Evolutionary conservation across 768 basidiomycete genomes (phyloP).

Genomic region (Pulveroboletus sp.): DNA sequence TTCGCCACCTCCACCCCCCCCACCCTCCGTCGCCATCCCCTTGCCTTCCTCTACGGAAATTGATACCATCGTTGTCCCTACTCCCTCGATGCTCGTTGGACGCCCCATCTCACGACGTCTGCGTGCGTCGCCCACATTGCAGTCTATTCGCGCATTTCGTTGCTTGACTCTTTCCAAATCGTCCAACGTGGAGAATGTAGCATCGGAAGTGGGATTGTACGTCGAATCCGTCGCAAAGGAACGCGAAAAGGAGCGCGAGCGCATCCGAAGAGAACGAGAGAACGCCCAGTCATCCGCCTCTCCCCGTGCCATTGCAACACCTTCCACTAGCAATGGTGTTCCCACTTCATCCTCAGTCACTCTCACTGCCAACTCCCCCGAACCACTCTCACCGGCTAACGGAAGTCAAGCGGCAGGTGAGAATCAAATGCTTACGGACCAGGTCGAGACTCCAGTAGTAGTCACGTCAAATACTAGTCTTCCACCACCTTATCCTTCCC

Average conservation of each 20-base stretch:
- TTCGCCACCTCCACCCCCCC: constrained; percentile 41
- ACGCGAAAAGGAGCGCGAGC: constrained; percentile 72
- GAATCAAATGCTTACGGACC: constrained; percentile 17
- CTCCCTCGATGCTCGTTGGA: constrained; percentile 11
- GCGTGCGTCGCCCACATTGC: constrained; percentile 36
- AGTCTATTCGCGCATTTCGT: constrained; percentile 42
- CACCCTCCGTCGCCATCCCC: constrained; percentile 29
- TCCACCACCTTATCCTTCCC: constrained; percentile 51
- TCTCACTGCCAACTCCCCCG: constrained; percentile 14
- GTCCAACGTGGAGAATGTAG: constrained; percentile 49
- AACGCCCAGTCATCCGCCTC: constrained; percentile 33
- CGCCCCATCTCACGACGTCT: constrained; percentile 33
- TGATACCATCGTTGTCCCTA: background rate
- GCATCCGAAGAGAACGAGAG: constrained; percentile 65
- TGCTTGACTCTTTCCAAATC: constrained; percentile 49
- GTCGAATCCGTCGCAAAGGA: constrained; percentile 75
- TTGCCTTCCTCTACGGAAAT: constrained; percentile 18
- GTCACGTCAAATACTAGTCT: constrained; percentile 19
- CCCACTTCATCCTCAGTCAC: constrained; percentile 9
- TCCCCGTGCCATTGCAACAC: constrained; percentile 22
- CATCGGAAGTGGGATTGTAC: constrained; percentile 60
- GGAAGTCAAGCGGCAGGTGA: constrained; percentile 14
- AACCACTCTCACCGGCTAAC: constrained; percentile 8
- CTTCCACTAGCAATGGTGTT: constrained; percentile 13
- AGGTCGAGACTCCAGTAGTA: constrained; percentile 10